These are phyloP conservation scores for Magnusiomyces suaveolens DNA, from an alignment of 1,139 yeast species.

Conservation along the genomic window DNA sequence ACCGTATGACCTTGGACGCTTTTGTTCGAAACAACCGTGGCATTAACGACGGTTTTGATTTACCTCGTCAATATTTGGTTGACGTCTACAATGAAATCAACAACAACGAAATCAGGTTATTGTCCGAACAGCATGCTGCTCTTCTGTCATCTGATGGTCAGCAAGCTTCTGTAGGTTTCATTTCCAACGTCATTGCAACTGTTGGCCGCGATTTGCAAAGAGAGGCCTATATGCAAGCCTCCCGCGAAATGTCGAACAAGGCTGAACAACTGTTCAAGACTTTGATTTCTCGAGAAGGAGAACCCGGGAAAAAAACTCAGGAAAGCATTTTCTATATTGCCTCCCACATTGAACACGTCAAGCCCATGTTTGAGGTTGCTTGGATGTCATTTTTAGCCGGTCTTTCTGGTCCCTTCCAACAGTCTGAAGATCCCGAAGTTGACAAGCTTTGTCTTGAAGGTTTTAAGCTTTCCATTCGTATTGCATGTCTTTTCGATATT, in stretches of 20 bases:
- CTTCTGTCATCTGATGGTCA: constrained; percentile 55
- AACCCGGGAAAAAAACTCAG: constrained; percentile 24
- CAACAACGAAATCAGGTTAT: constrained; percentile 74
- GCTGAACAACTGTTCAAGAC: constrained; percentile 77
- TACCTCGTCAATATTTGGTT: constrained; percentile 63
- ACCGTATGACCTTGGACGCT: constrained; percentile 79
- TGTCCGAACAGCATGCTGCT: constrained; percentile 92
- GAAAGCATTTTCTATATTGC: constrained; percentile 44
- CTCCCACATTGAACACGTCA: constrained; percentile 81
- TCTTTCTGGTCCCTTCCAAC: constrained; percentile 85
- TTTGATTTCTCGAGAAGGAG: constrained; percentile 43
- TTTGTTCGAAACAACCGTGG: constrained; percentile 81
- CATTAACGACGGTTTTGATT: constrained; percentile 83
- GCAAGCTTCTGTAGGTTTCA: constrained; percentile 33
- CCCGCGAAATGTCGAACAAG: constrained; percentile 81
- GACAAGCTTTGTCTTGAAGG: constrained; percentile 75
- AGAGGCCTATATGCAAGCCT: constrained; percentile 87
- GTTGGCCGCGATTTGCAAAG: constrained; percentile 66
- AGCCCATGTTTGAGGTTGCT: constrained; percentile 81
- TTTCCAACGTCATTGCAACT: constrained; percentile 47
- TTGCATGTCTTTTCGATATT: constrained; percentile 75
- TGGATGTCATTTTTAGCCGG: constrained; percentile 98
- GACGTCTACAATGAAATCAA: constrained; percentile 69
- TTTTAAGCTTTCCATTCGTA: constrained; percentile 66
- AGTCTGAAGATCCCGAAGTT: constrained; percentile 69